Evolutionary conservation across 805 yeast species (phyloP).

Genomic region (Starmera amethionina): DNA sequence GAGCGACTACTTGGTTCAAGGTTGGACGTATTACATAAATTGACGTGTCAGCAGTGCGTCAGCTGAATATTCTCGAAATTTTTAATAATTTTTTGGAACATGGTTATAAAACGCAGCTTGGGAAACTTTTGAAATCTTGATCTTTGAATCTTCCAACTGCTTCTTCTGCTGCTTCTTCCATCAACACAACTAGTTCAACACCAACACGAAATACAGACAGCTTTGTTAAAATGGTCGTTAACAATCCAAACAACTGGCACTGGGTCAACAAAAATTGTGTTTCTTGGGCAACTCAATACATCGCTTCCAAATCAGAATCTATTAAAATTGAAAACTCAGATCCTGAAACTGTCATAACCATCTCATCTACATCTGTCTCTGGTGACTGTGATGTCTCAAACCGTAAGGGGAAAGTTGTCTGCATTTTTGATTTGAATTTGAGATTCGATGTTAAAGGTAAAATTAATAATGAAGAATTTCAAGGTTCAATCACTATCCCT

Average conservation of each 20-base stretch:
- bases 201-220: background rate
- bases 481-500: conserved; percentile 41
- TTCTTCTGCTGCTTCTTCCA: too few relatives aligned
- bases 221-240: conserved; percentile 41
- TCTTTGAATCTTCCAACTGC: too few relatives aligned
- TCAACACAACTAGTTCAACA: too few relatives aligned
- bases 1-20: too few relatives aligned
- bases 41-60: too few relatives aligned
- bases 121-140: too few relatives aligned
- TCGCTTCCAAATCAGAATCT: conserved; percentile 26
- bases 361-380: conserved; percentile 31
- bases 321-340: conserved; percentile 14
- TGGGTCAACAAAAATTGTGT: conserved; percentile 65
- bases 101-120: background rate
- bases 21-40: too few relatives aligned
- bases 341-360: conserved; percentile 23
- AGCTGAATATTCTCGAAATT: too few relatives aligned
- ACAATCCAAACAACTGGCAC: conserved; percentile 71
- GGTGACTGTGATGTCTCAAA: conserved; percentile 83
- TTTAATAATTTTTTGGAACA: too few relatives aligned
- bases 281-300: conserved; percentile 50
- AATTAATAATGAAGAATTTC: conserved; percentile 21
- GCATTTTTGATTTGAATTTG: conserved; percentile 60
- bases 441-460: conserved; percentile 34
- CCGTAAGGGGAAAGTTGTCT: conserved; percentile 71